A percentile compares a stretch with the other conserved stretches of the same genome.
phyloP scores from a whole-genome alignment of 148 eudicot species.

The Fagopyrum tataricum region DNA sequence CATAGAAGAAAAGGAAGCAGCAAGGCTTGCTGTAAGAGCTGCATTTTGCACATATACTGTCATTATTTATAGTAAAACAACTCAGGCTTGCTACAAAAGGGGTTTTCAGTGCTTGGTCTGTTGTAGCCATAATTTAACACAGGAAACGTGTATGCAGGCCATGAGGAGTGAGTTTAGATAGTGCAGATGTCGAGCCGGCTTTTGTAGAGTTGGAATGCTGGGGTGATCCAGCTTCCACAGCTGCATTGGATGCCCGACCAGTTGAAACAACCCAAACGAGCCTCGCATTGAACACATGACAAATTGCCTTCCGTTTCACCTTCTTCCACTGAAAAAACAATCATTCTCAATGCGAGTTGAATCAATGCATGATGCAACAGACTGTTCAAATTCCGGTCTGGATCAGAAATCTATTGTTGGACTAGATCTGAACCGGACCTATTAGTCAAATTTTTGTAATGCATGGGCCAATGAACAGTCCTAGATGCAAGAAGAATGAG shows the following conservation, averaged over 20 bases:
- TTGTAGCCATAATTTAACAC: too few relatives aligned
- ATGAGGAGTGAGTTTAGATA: slow-evolving; percentile 16
- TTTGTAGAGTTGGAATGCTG: slow-evolving; percentile 93
- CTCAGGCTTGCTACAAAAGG: background rate
- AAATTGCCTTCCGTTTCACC: slow-evolving; percentile 93
- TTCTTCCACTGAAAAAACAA: slow-evolving; percentile 55
- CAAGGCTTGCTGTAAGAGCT: background rate
- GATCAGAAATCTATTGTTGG: too few relatives aligned
- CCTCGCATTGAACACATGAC: slow-evolving; percentile 67
- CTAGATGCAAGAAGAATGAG: too few relatives aligned
- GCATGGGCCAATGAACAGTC: too few relatives aligned
- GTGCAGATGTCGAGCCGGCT: slow-evolving; percentile 65
- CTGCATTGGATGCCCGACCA: slow-evolving; percentile 97
- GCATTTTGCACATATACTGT: slow-evolving; percentile 3
- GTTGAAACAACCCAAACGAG: slow-evolving; percentile 87
- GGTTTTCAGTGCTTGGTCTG: background rate
- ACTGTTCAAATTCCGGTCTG: background rate
- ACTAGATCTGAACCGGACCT: too few relatives aligned
- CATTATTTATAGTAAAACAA: background rate
- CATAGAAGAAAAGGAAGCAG: background rate
- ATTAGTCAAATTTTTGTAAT: too few relatives aligned
- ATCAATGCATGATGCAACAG: background rate
- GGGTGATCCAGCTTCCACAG: slow-evolving; percentile 97
- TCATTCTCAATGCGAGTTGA: too few relatives aligned
- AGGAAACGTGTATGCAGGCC: background rate